A percentile compares a stretch with the other conserved stretches of the same genome.
Evolutionary conservation across 2,329 filamentous ascomycete species (phyloP).

Genomic region (Calcarisporium arbuscula): DNA sequence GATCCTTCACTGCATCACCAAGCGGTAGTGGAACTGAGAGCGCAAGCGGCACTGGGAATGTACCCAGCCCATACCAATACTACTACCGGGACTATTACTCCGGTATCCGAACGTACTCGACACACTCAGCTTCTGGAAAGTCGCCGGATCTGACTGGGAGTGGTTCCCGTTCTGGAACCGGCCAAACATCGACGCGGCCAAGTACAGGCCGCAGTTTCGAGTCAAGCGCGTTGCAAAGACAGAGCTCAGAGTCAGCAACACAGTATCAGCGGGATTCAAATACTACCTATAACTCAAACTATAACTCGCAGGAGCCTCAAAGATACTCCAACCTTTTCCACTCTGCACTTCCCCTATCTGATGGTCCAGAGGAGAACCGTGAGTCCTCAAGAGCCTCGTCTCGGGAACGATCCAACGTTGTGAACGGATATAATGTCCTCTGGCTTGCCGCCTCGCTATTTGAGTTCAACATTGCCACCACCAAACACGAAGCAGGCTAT

Average conservation of each 20-base stretch:
- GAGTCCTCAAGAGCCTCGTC: constrained; percentile 54
- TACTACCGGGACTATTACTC: constrained; percentile 51
- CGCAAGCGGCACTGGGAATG: constrained; percentile 8
- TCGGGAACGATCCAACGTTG: constrained; percentile 46
- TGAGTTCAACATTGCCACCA: constrained; percentile 93
- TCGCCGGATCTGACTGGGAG: constrained; percentile 46
- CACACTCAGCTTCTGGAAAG: constrained; percentile 51
- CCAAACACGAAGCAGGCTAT: constrained; percentile 88
- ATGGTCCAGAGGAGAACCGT: constrained; percentile 50
- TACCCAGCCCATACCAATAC: constrained; percentile 47
- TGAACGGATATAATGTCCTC: constrained; percentile 63
- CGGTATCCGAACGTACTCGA: constrained; percentile 33
- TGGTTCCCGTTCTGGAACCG: constrained; percentile 38
- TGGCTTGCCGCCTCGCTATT: constrained; percentile 93
- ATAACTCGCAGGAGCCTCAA: constrained; percentile 37
- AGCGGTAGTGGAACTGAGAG: constrained; percentile 24
- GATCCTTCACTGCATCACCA: constrained; percentile 58
- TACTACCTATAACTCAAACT: constrained; percentile 46
- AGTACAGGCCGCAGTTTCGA: constrained; percentile 56
- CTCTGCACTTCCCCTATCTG: constrained; percentile 76
- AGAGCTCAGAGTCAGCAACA: constrained; percentile 44
- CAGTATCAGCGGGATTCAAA: constrained; percentile 47
- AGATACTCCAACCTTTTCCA: constrained; percentile 76
- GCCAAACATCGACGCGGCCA: constrained; percentile 39
- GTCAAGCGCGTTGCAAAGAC: constrained; percentile 41